Percentiles rank a stretch among this genome's conserved stretches.
Evolutionary conservation across 805 yeast genomes (phyloP).

Genomic region (Yarrowia sp.): DNA sequence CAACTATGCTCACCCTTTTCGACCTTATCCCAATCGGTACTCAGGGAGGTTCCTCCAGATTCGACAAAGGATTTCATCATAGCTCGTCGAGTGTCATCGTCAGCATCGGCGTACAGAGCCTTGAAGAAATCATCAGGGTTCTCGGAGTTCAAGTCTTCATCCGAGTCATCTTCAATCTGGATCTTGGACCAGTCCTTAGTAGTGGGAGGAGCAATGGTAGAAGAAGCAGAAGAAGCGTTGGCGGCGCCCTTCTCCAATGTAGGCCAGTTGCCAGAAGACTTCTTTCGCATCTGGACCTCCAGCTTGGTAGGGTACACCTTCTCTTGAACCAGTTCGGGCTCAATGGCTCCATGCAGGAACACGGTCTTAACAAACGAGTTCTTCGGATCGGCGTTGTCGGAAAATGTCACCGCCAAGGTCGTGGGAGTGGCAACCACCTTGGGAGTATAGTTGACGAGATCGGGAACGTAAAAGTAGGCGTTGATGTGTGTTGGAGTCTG

Average conservation of each 20-base stretch:
- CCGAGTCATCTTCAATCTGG: slow-evolving; percentile 51
- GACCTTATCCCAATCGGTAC: slow-evolving; percentile 94
- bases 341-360: slow-evolving; percentile 11
- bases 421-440: neutral
- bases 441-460: slow-evolving; percentile 3
- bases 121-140: slow-evolving; percentile 70
- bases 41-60: slow-evolving; percentile 90
- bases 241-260: slow-evolving; percentile 50
- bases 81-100: slow-evolving; percentile 86
- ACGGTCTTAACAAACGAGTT: slow-evolving; percentile 8
- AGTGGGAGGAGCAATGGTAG: slow-evolving; percentile 2
- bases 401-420: slow-evolving; percentile 4
- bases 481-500: slow-evolving; percentile 29
- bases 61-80: slow-evolving; percentile 97
- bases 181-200: slow-evolving; percentile 42
- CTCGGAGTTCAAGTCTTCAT: slow-evolving; percentile 56
- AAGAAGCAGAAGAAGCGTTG: slow-evolving; percentile 6
- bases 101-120: slow-evolving; percentile 75
- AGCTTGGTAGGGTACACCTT: slow-evolving; percentile 40
- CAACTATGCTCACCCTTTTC: slow-evolving; percentile 41
- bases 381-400: neutral
- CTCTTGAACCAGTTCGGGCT: slow-evolving; percentile 38
- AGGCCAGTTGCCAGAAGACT: slow-evolving; percentile 74
- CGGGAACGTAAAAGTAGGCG: slow-evolving; percentile 18
- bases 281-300: slow-evolving; percentile 63